These are phyloP conservation scores for Acanthamoeba castellanii DNA, from an alignment of 208 protist genomes.

Conservation along the genomic window DNA sequence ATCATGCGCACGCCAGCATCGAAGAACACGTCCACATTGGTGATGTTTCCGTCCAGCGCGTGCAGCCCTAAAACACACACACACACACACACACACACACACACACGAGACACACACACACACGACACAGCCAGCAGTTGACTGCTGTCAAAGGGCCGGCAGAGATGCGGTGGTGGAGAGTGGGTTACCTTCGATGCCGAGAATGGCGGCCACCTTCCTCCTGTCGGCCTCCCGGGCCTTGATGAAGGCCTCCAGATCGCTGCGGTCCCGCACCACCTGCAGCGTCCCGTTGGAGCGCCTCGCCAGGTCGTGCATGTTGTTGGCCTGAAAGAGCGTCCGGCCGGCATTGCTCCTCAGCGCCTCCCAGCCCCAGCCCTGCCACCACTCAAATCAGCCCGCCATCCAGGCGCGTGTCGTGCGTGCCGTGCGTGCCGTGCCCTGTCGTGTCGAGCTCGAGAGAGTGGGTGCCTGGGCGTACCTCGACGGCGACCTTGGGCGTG, in stretches of 20 bases:
- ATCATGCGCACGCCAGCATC: conserved; percentile 75
- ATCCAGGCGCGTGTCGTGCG: no score
- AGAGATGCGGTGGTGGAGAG: no score
- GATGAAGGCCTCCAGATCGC: conserved; percentile 58
- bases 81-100: not conserved
- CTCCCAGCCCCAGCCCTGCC: conserved; percentile 64
- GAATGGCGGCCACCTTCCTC: conserved; percentile 34
- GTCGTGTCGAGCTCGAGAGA: no score
- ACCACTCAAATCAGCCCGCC: no score
- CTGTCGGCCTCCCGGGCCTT: not conserved
- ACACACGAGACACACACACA: no score
- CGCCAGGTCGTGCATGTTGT: conserved; percentile 59
- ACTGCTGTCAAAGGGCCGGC: not conserved
- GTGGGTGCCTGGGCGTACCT: not conserved
- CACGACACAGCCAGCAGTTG: no score
- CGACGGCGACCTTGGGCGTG: conserved; percentile 45
- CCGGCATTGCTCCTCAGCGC: conserved; percentile 50
- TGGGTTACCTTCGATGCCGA: conserved; percentile 60
- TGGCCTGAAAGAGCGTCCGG: conserved; percentile 52
- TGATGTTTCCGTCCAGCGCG: conserved; percentile 66
- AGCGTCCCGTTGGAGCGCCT: conserved; percentile 36
- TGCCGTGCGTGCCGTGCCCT: no score
- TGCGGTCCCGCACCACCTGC: not conserved
- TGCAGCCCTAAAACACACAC: not conserved
- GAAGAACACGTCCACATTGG: conserved; percentile 75